Conservation (phyloP, 179 eudicot species). For the Camellia oleifera region DNA sequence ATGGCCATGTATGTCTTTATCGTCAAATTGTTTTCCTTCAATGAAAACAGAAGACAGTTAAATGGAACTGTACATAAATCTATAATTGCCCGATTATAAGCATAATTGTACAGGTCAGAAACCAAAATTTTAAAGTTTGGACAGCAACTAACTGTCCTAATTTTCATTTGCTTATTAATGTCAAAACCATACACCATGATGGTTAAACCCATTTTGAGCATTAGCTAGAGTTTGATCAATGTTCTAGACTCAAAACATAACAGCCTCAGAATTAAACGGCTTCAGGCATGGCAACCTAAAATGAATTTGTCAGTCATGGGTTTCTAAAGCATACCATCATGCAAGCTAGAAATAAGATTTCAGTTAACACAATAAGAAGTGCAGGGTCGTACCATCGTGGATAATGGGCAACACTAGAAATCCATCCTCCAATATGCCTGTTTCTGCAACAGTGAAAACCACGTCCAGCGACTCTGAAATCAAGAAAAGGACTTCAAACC, state of each 20-base stretch:
- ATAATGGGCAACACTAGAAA: conserved; percentile 7
- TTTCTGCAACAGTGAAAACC: conserved; percentile 21
- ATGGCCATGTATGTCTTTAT: conserved; percentile 70
- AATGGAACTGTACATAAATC: background rate
- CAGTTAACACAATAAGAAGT: background rate
- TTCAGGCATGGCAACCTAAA: conserved; percentile 7
- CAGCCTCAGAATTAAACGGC: background rate
- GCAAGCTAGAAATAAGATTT: conserved; percentile 7
- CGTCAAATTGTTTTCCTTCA: conserved; percentile 40
- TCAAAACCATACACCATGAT: background rate
- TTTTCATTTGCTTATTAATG: background rate
- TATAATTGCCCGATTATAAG: background rate
- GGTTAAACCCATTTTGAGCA: background rate
- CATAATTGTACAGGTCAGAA: too few species aligned
- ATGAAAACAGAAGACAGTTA: conserved; percentile 9
- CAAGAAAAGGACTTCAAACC: background rate
- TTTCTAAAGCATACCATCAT: background rate
- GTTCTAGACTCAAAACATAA: background rate
- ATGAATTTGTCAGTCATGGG: background rate
- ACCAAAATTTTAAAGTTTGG: too few species aligned
- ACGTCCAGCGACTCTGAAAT: conserved; percentile 7
- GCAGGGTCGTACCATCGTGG: conserved; percentile 20
- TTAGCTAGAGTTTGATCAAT: too few species aligned
- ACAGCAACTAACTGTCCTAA: background rate
- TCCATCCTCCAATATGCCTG: conserved; percentile 13